Percentiles rank a stretch among this genome's conserved stretches.
Conservation (phyloP, 73 alveolate genomes). For the Uronychia binucleata region DNA sequence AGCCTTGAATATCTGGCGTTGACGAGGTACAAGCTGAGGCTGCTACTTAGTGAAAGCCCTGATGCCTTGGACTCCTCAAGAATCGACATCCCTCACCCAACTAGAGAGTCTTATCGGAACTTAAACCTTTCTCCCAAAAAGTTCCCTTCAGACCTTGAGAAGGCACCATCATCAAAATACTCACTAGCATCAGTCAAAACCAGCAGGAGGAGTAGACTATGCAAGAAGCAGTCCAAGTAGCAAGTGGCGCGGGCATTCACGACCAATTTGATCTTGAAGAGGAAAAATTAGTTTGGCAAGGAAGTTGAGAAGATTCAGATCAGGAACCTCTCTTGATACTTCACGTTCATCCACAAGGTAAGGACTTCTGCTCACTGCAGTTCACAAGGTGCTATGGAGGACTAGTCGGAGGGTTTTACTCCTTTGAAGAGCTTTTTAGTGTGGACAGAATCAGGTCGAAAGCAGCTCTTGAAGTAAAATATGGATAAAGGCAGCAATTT, state of each 20-base stretch:
- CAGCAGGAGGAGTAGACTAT: background rate
- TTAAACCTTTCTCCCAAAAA: background rate
- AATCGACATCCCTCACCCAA: background rate
- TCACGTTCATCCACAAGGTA: background rate
- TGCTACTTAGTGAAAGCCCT: background rate
- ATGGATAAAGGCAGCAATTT: background rate
- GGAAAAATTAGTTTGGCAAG: background rate
- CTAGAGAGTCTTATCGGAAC: too few relatives aligned
- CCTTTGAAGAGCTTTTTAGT: background rate
- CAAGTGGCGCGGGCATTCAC: background rate
- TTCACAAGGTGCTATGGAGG: background rate
- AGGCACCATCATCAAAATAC: background rate
- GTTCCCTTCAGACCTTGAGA: background rate
- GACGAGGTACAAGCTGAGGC: background rate
- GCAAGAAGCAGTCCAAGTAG: background rate
- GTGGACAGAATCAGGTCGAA: background rate
- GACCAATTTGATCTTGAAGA: background rate
- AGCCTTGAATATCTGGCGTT: background rate
- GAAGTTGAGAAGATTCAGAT: background rate
- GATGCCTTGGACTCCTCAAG: background rate
- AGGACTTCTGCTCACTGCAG: background rate
- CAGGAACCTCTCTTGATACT: background rate
- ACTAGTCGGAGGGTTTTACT: background rate
- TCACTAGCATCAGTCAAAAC: background rate
- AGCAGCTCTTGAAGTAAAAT: background rate